A percentile compares a stretch with the other conserved stretches of the same genome.
These are phyloP conservation scores for Spathaspora sp. DNA, from an alignment of 1,139 yeast genomes.

Conservation along the genomic window DNA sequence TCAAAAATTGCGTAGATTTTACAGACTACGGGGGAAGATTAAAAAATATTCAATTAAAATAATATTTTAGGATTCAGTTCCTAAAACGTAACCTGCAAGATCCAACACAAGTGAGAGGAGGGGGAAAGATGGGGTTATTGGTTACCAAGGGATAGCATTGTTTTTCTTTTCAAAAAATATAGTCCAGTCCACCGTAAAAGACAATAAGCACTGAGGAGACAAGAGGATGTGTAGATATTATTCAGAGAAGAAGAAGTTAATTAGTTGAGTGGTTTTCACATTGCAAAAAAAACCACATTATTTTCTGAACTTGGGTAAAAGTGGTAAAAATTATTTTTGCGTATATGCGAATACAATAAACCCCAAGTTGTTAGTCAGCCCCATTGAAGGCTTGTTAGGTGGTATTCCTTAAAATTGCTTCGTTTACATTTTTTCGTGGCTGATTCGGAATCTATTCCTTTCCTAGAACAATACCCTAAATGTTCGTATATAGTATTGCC, in stretches of 20 bases:
- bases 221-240: no score
- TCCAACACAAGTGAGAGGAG: neutral
- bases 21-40: neutral
- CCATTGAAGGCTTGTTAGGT: neutral
- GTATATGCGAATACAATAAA: neutral
- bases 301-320: no score
- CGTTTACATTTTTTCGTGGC: neutral
- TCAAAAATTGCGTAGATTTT: neutral
- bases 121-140: neutral
- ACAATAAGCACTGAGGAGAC: no score
- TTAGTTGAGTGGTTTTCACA: no score
- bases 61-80: conserved; percentile 1
- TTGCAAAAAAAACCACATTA: no score
- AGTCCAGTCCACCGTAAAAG: neutral
- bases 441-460: neutral
- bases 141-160: neutral
- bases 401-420: neutral
- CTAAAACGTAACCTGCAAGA: neutral
- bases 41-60: neutral
- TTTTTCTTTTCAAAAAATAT: neutral
- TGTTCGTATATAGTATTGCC: neutral
- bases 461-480: neutral
- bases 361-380: neutral
- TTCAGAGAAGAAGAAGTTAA: no score
- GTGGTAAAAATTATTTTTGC: no score